Evolutionary conservation across 2,329 filamentous ascomycete species (phyloP), one percentile per base, ranked within the genome.

Genomic region (Aureobasidium lini): DNA sequence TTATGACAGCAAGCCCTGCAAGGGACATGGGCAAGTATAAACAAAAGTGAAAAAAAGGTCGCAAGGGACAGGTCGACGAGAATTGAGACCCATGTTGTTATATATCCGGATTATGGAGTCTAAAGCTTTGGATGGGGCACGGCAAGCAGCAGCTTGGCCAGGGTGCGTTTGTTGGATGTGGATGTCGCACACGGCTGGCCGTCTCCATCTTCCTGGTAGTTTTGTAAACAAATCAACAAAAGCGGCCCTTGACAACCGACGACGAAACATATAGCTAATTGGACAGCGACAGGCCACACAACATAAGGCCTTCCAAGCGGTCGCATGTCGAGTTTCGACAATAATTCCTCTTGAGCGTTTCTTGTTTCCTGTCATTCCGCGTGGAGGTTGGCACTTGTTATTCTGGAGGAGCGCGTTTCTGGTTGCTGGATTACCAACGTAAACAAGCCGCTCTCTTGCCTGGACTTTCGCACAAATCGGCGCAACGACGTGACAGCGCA

Each of bases 161-260:
- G 47, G 32, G n/a, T 13, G 46, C 18, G 13, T 9, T 49, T 34
- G 48, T 52, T 50, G 48, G 32, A 16, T 48, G 46, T 34, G 46
- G 23, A 31, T 49, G 49, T 40, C 36, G 36, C 50, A 54, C n/a
- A 16, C 46, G 32, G 36, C 47, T 37, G 47, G 47, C 49, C 23
- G 23, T 23, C 23, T 23, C 23, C 23, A 23, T 23, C 23, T 23
- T 23, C 23, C 23, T 23, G 23, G 23, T 23, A 23, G 23, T 23
- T 23, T 23, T 23, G 23, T 40, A 43, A 54, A 54, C 40, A 40
- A 54, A 42, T 42, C 50, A 54, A 54, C 50, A 54, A 11, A n/a
- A 15, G 13, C 39, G 10, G 40, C 34, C 15, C 37, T 54, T 42
- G 39, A 42, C 50, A 42, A 54, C 50, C 37, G 43, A 28, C 50